Base-by-base conservation (phyloP, 306 rosid genomes). In the Lablab purpureus region DNA sequence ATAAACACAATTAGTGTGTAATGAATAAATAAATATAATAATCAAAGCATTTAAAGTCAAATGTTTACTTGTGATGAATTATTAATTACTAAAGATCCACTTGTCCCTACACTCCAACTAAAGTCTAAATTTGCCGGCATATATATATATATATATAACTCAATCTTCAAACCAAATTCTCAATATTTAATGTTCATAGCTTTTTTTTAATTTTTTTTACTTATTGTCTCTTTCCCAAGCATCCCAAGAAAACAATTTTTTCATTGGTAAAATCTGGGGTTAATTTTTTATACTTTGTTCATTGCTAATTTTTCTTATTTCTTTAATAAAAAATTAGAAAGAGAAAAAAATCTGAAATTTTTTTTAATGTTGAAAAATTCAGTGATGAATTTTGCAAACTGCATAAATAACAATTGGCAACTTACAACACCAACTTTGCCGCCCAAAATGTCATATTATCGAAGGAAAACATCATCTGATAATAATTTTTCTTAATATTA, bases 91-190 rank as follows among this genome's bases (percentile, higher is more conserved):
- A 19, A 40, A 36, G 30, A 66, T 37, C 30, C 50, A 66, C 71
- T 66, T 66, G 71, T 36, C 71, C 50, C 32, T 37, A 66, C 30
- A 17, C 17, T 0, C n/a, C 71, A 36, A 37, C 50, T 10, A 67
- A 67, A 67, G 72, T 67, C 72, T 64, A 32, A 36, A 36, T 64
- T 64, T 67, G 72, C 52, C 52, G 72, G 52, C 72, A 6, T 65
- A 64, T 17, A n/a, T n/a, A n/a, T n/a, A n/a, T n/a, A n/a, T n/a
- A n/a, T n/a, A n/a, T n/a, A 66, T 18, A 19, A 41, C 50, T 41
- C 25, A 1, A 65, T 36, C 14, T 37, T 14, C 25, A 40, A 65
- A 67, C 72, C 19, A 67, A 67, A 19, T 21, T 40, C 52, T 67
- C 52, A 67, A 41, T 4, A 41, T 67, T 21, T 13, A 67, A 67